Evolutionary conservation across 2,329 filamentous ascomycete genomes (phyloP).

Genomic region (Trichoderma harzianum): DNA sequence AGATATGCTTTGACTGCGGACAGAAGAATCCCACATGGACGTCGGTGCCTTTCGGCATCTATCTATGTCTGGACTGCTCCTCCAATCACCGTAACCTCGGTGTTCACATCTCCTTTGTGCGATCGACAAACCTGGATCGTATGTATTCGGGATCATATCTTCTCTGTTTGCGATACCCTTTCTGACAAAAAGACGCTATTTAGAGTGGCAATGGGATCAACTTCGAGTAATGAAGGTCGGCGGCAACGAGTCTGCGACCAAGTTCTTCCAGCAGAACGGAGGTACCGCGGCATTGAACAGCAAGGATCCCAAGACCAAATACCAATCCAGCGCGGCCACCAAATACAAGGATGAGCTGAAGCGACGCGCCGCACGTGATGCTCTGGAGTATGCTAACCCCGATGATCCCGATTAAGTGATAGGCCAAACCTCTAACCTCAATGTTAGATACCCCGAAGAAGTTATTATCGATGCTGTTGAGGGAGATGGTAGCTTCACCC

Average conservation of each 20-base stretch:
- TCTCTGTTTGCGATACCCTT: not conserved
- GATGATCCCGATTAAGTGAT: not conserved
- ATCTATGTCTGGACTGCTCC: conserved; percentile 96
- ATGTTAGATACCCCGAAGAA: conserved; percentile 70
- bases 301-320: conserved; percentile 97
- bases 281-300: conserved; percentile 90
- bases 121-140: conserved; percentile 98
- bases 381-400: conserved; percentile 66
- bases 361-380: conserved; percentile 76
- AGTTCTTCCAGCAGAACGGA: conserved; percentile 96
- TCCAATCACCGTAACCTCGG: conserved; percentile 96
- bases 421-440: conserved; percentile 25
- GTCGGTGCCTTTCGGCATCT: conserved; percentile 94
- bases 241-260: conserved; percentile 95
- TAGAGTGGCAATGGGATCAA: conserved; percentile 99
- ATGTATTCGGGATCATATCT: conserved; percentile 40
- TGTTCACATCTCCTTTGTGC: conserved; percentile 98
- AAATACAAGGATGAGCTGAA: conserved; percentile 99
- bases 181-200: conserved; percentile 22
- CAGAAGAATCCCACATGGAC: conserved; percentile 99
- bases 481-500: conserved; percentile 67
- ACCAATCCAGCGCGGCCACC: conserved; percentile 84
- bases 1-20: conserved; percentile 98
- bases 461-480: conserved; percentile 76
- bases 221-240: conserved; percentile 96